Base-by-base conservation (phyloP, 176 grass and related monocot genomes). In the Paspalum notatum region DNA sequence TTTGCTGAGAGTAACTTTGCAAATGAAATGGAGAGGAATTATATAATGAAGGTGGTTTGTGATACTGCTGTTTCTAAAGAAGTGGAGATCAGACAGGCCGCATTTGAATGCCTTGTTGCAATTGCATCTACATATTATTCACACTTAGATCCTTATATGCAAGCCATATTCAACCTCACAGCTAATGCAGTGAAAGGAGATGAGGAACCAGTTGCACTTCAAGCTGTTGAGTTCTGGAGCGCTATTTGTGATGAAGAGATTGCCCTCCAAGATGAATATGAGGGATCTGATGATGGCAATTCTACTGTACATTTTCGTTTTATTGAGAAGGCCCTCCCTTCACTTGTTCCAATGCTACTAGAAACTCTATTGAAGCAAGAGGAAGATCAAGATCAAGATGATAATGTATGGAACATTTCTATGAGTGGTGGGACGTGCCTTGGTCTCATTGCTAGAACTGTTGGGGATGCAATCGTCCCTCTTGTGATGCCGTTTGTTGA, bases 221-320 rank as follows among this genome's bases (percentile, higher is more conserved):
- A 97, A 76, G 91, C 90, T 66, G 68, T 97, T 74, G 93, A 97
- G 78, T 97, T 97, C 68, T 97, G 93, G 93, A 97, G 93, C 53
- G 87, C 93, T 53, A 88, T 97, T 72, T 92, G 90, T 47, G 93
- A 97, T 71, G 93, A 97, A 75, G 93, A 97, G 81, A 93, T 97
- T 88, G 85, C 75, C 39, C 79, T 90, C 15, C 86, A 89, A 86
- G 93, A 93, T 66, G 81, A 87, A 72, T 84, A 84, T 18, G 93
- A 76, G 53, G 86, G 80, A 82, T 68, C 82, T 79, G 85, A 93
- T 72, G 90, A 87, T 71, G 90, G 66, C 45, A 93, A 72, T 46
- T 88, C 85, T 66, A 74, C 88, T 83, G 80, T 82, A 22, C 78
- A 97, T 82, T 91, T 83, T 77, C 86, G 72, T 26, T 91, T 97